These are phyloP conservation scores for Aspergillus saccharolyticus DNA, from an alignment of 495 filamentous ascomycete species.

Conservation along the genomic window DNA sequence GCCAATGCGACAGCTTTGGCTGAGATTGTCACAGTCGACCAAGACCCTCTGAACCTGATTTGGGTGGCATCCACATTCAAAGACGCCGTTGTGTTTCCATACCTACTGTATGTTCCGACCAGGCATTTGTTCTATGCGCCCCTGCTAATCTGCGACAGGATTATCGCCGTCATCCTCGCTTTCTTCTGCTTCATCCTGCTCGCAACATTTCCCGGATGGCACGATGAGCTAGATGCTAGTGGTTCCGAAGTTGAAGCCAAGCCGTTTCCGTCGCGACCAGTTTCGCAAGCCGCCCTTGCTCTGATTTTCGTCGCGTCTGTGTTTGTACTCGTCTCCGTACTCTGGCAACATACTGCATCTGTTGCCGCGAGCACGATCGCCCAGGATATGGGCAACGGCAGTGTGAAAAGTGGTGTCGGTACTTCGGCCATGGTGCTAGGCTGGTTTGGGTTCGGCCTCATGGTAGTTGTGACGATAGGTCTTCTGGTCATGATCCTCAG, in stretches of 20 bases:
- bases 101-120: slow-evolving; percentile 52
- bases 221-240: slow-evolving; percentile 53
- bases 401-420: slow-evolving; percentile 81
- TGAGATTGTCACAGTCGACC: slow-evolving; percentile 56
- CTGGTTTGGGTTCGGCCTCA: slow-evolving; percentile 89
- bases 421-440: slow-evolving; percentile 92
- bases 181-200: slow-evolving; percentile 67
- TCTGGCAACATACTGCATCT: slow-evolving; percentile 85
- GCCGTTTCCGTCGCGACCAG: slow-evolving; percentile 63
- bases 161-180: slow-evolving; percentile 64
- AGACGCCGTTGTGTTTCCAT: slow-evolving; percentile 65
- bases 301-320: slow-evolving; percentile 63
- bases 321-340: slow-evolving; percentile 64
- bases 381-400: slow-evolving; percentile 93
- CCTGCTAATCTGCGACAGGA: slow-evolving; percentile 36
- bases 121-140: neutral
- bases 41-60: slow-evolving; percentile 66
- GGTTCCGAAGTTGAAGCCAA: slow-evolving; percentile 59
- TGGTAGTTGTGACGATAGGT: slow-evolving; percentile 92
- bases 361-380: slow-evolving; percentile 90
- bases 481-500: slow-evolving; percentile 93
- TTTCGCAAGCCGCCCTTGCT: slow-evolving; percentile 61
- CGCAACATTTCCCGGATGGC: slow-evolving; percentile 69
- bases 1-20: slow-evolving; percentile 64
- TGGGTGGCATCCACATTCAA: slow-evolving; percentile 72